Evolutionary conservation across 805 yeast genomes (phyloP), one percentile per base, ranked within the genome.

Genomic region (Lachancea quebecensis): DNA sequence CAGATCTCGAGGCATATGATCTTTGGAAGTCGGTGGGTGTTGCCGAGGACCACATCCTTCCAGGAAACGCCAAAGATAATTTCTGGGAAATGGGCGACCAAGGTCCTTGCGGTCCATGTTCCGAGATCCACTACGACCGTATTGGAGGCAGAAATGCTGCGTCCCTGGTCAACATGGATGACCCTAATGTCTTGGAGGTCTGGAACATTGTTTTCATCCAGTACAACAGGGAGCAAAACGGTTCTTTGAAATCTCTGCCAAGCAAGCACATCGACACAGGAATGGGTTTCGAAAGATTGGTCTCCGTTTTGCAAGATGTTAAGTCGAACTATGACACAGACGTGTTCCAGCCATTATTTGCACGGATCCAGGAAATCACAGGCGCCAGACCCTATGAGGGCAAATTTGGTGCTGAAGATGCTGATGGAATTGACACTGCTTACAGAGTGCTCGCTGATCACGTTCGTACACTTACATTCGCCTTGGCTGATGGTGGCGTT

Each of bases 31-130:
- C 74, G 33, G 85, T 84, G 35, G 99, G 99, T 57, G 95, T 91
- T 45, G 75, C 82, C 30, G 96, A 87, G 55, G 90, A 82, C 64
- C 98, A 89, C 64, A 91, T 93, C 56, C 72, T 93, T 54, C 95
- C 96, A 16, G 99, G 99, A 47, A 72, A 81, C 55, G 85, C 82
- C 44, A 73, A 81, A 62, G 99, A 93, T 66, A 93, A 93, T 71
- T 93, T 93, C 69, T 93, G 99, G 99, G 99, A 93, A 73, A 93
- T 93, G 99, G 99, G 99, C 59, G 99, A 95, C 63, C 98, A 91
- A 73, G 99, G 99, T 55, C 99, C 99, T 40, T 93, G 99, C 74
- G 99, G 99, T 51, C 99, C 99, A 42, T 95, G 99, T 71, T 85
- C 95, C 18, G 99, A 93, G 69, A 78, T 93, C 56, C 99, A 93